Evolutionary conservation across 768 basidiomycete species (phyloP).

Genomic region (Auricularia auricula-judae): DNA sequence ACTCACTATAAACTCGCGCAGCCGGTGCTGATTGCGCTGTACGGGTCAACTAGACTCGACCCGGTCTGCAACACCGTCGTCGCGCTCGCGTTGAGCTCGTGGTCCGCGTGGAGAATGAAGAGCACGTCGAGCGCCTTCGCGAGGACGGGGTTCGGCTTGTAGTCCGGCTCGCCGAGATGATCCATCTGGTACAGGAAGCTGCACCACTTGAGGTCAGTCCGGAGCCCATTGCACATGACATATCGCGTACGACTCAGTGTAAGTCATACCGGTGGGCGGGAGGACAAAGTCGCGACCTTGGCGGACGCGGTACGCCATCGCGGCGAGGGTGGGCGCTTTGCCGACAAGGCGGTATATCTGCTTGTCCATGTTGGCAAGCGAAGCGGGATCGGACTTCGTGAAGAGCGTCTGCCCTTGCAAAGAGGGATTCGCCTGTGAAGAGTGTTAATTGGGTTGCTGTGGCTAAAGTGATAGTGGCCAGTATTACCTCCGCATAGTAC

Average conservation of each 20-base stretch:
- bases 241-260: constrained; percentile 46
- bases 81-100: constrained; percentile 79
- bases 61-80: constrained; percentile 84
- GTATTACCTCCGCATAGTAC: constrained; percentile 58
- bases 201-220: too few relatives aligned
- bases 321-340: constrained; percentile 80
- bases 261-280: constrained; percentile 72
- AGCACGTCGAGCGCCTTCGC: constrained; percentile 81
- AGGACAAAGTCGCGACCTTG: constrained; percentile 83
- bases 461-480: constrained; percentile 2
- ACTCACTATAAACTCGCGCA: constrained; percentile 82
- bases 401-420: constrained; percentile 74
- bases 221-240: too few relatives aligned
- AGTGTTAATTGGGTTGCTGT: background rate
- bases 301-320: constrained; percentile 91
- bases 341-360: constrained; percentile 85
- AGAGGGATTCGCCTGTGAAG: constrained; percentile 56
- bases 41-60: constrained; percentile 85
- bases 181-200: constrained; percentile 84
- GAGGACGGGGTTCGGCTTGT: constrained; percentile 72
- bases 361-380: constrained; percentile 78
- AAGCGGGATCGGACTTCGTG: constrained; percentile 52
- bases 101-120: constrained; percentile 83
- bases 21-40: constrained; percentile 76
- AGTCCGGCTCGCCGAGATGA: constrained; percentile 60